Conservation (phyloP, 768 basidiomycete species). For the Tulasnella sp. region DNA sequence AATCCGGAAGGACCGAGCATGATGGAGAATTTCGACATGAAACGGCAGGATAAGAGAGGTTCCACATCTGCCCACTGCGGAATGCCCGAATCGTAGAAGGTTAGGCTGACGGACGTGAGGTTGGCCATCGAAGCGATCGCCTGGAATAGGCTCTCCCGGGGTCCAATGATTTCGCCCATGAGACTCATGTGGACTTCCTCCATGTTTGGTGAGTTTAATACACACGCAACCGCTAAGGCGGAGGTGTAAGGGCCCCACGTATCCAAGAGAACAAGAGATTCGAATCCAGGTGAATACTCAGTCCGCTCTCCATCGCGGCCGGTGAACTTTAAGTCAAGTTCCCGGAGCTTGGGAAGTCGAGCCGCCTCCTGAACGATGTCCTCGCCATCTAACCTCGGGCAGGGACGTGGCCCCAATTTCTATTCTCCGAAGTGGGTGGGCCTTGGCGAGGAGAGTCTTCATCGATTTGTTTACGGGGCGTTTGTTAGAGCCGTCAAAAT, state of each 20-base stretch:
- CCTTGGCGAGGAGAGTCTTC: too few relatives aligned
- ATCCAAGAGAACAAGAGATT: neutral
- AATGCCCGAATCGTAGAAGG: neutral
- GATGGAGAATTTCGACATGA: neutral
- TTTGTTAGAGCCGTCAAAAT: too few relatives aligned
- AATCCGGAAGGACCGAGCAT: too few relatives aligned
- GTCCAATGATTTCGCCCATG: neutral
- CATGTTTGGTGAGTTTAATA: neutral
- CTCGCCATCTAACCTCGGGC: too few relatives aligned
- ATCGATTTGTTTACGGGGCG: too few relatives aligned
- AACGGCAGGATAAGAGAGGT: neutral
- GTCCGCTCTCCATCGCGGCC: neutral
- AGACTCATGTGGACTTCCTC: neutral
- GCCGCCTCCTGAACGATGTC: too few relatives aligned
- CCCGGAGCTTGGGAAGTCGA: too few relatives aligned
- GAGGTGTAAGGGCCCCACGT: neutral
- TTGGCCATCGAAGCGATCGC: neutral
- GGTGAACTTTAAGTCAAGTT: too few relatives aligned
- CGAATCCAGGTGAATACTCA: neutral
- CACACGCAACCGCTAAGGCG: neutral
- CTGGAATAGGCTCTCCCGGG: neutral
- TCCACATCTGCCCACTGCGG: neutral
- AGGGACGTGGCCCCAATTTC: too few relatives aligned
- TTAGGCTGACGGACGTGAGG: neutral
- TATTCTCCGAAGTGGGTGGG: too few relatives aligned